Base-by-base conservation (phyloP, 2,329 filamentous ascomycete genomes). In the Fusarium chlamydosporum region DNA sequence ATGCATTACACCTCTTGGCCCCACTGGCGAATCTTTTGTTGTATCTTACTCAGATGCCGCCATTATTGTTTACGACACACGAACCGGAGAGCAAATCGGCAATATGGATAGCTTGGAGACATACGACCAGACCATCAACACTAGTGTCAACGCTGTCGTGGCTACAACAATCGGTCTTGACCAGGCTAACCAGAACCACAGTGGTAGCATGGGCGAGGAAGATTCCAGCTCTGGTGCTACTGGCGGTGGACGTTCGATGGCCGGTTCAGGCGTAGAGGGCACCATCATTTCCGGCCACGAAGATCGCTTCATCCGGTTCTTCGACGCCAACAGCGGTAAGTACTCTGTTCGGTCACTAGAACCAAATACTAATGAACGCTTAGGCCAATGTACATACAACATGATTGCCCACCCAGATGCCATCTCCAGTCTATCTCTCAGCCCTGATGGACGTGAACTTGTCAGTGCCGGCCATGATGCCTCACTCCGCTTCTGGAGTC, bases 301-400 rank as follows among this genome's bases (percentile, higher is more conserved):
- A 82, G 96, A 99, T 81, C 90, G 92, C 73, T 97, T 94, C 76
- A 94, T 99, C 73, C 88, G 95, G 71, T 97, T 99, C 85, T 99
- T 97, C 79, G 96, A 99, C 84, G 96, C 96, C 67, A 98, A 99
- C 77, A 97, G 93, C 81, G 96, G 96, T 98, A 91, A 81, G 92
- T 88, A 8, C 79, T 91, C 86, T 37, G 15, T 23, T 16, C 1
- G 4, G 15, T 13, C 2, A 16, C 6, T 7, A 26, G 3, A 13
- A 12, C 7, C 9, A 20, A 56, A 12, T n/a, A 72, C 71, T 72
- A 59, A 72, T 23, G 12, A 12, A 3, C 12, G 1, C 3, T 11
- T 70, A 98, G 96, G 96, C 59, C 96, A 99, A 93, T 97, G 94
- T 82, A 98, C 96, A 68, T 99, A 99, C 81, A 96, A 92, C 75